These are phyloP conservation scores for Lactarius psammicola DNA, from an alignment of 768 basidiomycete species.

Conservation along the genomic window DNA sequence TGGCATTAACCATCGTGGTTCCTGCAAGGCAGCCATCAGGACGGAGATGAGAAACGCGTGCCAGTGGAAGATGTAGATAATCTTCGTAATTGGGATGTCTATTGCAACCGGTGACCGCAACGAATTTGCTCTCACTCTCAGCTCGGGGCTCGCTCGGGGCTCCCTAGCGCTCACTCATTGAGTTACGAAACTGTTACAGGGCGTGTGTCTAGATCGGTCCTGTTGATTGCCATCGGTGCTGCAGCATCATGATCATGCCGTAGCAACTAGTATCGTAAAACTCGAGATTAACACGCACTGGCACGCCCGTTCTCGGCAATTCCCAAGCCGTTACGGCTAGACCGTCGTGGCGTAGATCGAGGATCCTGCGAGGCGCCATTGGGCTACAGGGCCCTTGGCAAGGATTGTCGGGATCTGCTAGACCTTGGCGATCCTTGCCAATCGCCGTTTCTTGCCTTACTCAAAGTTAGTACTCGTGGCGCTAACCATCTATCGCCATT, in stretches of 20 bases:
- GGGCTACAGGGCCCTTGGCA: background rate
- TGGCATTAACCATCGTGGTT: constrained; percentile 8
- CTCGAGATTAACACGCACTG: constrained; percentile 18
- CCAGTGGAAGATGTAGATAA: background rate
- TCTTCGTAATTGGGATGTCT: background rate
- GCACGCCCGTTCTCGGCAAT: background rate
- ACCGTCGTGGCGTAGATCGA: background rate
- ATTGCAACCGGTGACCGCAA: background rate
- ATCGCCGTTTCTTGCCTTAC: background rate
- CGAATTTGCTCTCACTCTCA: background rate
- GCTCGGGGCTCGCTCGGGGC: too few relatives aligned
- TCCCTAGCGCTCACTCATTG: too few relatives aligned
- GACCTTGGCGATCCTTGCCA: background rate
- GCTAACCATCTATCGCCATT: background rate
- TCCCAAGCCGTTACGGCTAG: background rate
- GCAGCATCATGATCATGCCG: background rate
- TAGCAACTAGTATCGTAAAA: background rate
- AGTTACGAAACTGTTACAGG: background rate
- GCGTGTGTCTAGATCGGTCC: background rate
- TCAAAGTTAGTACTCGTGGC: too few relatives aligned
- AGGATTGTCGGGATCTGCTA: background rate
- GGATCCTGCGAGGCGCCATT: background rate
- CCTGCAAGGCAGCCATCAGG: background rate
- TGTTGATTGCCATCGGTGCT: background rate
- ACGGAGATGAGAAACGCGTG: constrained; percentile 9